Evolutionary conservation across 2,329 filamentous ascomycete species (phyloP), one percentile per base, ranked within the genome.

Genomic region (Leptosphaerulina australis): DNA sequence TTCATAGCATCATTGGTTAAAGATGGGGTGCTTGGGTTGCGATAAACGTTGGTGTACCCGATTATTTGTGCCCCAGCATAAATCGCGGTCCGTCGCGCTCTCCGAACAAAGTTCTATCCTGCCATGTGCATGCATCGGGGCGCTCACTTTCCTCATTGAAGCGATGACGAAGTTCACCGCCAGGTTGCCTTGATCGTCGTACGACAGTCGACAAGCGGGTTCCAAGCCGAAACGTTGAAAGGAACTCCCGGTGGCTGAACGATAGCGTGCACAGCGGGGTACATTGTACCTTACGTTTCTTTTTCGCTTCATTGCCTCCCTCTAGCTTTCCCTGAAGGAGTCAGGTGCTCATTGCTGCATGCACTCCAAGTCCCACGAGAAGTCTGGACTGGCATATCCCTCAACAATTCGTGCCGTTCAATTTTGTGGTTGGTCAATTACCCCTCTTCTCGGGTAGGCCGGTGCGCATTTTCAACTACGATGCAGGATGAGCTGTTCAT

Each of bases 341-440:
- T 70, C 68, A 70, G 67, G 63, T 70, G 67, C 58, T 66, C 59
- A 47, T 54, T 53, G 56, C 54, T 35, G 54, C 50, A 66, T 70
- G 67, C 66, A 59, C 50, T 36, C 50, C 50, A 30, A 12, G 36
- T 37, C 30, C 28, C 37, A 25, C 40, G 35, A 34, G 39, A 46
- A 62, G 55, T 63, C 59, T 60, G 60, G 58, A 58, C 58, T 54
- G 55, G 51, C 59, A 59, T 55, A 57, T 57, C 53, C 44, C 62
- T 60, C 63, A 66, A 66, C 63, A 63, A 53, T 63, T 59, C 50
- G 48, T 47, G 30, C 36, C 36, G 53, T 38, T 33, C 50, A 58
- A 50, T 64, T 66, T 63, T 63, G 29, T 62, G 20, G 64, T 64
- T 66, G 63, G 63, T 34, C 24, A 31, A 33, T 29, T 52, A 50